Percentiles rank a stretch among this genome's conserved stretches.
Evolutionary conservation across 2,329 filamentous ascomycete species (phyloP).

Genomic region (Nemania serpens): DNA sequence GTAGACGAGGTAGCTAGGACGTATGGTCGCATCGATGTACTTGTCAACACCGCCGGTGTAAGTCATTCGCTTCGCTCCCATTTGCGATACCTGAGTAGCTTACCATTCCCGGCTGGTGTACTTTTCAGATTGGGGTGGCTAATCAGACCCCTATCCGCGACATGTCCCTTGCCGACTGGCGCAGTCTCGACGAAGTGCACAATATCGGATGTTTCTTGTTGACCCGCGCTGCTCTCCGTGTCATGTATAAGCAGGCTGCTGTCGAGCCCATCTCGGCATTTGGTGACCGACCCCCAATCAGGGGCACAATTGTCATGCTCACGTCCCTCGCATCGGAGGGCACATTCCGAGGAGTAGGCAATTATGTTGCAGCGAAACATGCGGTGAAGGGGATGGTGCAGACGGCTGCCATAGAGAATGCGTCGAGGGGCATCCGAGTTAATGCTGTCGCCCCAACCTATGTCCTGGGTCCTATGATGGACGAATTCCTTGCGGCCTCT

Average conservation of each 20-base stretch:
- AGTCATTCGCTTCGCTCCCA: slow-evolving; percentile 6
- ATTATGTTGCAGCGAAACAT: slow-evolving; percentile 29
- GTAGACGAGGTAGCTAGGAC: slow-evolving; percentile 18
- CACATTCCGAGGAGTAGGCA: slow-evolving; percentile 25
- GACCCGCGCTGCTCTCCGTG: slow-evolving; percentile 28
- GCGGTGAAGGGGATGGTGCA: slow-evolving; percentile 32
- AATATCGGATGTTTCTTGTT: slow-evolving; percentile 31
- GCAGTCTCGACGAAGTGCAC: slow-evolving; percentile 28
- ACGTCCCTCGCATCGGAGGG: slow-evolving; percentile 30
- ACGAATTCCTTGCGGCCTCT: slow-evolving; percentile 24
- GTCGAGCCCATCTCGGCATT: background rate
- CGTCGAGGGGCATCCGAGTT: background rate
- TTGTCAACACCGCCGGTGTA: slow-evolving; percentile 27
- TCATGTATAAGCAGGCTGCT: slow-evolving; percentile 27
- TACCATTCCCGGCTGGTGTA: background rate
- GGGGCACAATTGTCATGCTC: slow-evolving; percentile 30
- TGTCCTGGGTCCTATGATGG: slow-evolving; percentile 29
- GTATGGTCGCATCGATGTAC: slow-evolving; percentile 27
- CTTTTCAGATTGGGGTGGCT: slow-evolving; percentile 20
- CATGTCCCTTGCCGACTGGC: slow-evolving; percentile 29
- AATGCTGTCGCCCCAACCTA: slow-evolving; percentile 28
- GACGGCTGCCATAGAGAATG: slow-evolving; percentile 29
- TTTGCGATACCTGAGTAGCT: slow-evolving; percentile 8
- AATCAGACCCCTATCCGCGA: slow-evolving; percentile 27
- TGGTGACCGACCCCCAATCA: slow-evolving; percentile 7